phyloP scores from a whole-genome alignment of 306 rosid species.

The Elaeagnus macrophylla region DNA sequence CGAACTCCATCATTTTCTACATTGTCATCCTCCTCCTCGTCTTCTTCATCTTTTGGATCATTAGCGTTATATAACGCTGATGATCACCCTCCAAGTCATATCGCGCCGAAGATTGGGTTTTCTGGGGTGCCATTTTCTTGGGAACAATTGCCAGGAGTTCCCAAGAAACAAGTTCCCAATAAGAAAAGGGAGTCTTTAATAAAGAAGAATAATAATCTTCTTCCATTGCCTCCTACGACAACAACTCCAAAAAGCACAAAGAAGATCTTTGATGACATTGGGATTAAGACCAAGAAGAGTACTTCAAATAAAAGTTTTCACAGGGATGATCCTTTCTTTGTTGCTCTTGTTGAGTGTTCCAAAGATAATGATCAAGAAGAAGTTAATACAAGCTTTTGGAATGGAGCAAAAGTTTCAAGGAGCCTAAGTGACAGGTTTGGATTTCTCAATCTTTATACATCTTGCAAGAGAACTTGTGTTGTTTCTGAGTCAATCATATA shows the following conservation, averaged over 20 bases:
- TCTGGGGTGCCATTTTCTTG: slow-evolving; percentile 95
- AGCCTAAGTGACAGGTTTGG: slow-evolving; percentile 71
- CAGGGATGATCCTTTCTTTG: slow-evolving; percentile 66
- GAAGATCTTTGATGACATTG: slow-evolving; percentile 26
- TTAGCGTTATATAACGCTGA: neutral
- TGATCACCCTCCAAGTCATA: slow-evolving; percentile 31
- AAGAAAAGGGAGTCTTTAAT: slow-evolving; percentile 26
- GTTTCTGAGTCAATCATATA: slow-evolving; percentile 62
- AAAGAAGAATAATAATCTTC: slow-evolving; percentile 12
- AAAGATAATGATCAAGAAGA: slow-evolving; percentile 28
- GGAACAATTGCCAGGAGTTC: slow-evolving; percentile 88
- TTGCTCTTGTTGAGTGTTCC: slow-evolving; percentile 77
- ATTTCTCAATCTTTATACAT: slow-evolving; percentile 38
- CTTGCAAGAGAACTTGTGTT: slow-evolving; percentile 69
- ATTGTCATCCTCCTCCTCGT: slow-evolving; percentile 27
- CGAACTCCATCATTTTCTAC: slow-evolving; percentile 36
- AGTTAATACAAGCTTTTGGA: slow-evolving; percentile 22
- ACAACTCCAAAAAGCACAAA: slow-evolving; percentile 21
- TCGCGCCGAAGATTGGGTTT: too few species aligned
- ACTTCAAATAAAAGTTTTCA: slow-evolving; percentile 11
- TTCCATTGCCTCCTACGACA: slow-evolving; percentile 59
- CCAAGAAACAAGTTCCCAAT: slow-evolving; percentile 54
- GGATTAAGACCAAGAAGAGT: slow-evolving; percentile 15
- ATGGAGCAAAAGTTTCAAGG: slow-evolving; percentile 51
- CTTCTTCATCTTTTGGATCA: slow-evolving; percentile 38